Evolutionary conservation across 179 eudicot species (phyloP).

Genomic region (Beta lomatogona): DNA sequence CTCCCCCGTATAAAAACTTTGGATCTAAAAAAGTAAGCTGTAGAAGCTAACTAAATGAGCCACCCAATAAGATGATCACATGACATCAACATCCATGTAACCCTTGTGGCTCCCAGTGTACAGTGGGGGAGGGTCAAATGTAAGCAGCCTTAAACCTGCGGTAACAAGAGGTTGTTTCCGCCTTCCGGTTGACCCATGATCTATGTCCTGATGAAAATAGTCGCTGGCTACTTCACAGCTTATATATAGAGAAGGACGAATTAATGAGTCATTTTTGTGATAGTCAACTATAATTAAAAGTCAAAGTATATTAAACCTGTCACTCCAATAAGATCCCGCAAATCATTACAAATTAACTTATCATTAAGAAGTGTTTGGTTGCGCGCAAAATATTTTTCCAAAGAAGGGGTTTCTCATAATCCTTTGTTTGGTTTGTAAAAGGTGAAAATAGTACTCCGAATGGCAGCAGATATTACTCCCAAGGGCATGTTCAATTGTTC

Average conservation of each 20-base stretch:
- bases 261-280: background rate
- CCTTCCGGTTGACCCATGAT: background rate
- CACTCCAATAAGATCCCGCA: background rate
- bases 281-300: background rate
- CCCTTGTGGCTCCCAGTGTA: background rate
- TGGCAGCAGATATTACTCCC: no score
- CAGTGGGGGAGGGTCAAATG: background rate
- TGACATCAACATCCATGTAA: background rate
- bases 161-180: background rate
- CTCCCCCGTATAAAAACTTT: background rate
- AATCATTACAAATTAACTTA: background rate
- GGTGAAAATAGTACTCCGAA: no score
- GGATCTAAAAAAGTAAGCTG: background rate
- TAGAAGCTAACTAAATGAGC: background rate
- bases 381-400: no score
- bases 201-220: background rate
- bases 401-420: no score
- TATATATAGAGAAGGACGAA: background rate
- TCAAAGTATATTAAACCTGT: background rate
- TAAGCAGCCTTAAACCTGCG: background rate
- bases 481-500: no score
- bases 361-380: background rate
- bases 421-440: no score
- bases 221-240: background rate
- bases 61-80: background rate